Conservation (phyloP, 225 moss, liverwort and hornwort genomes). For the Physcomitrellopsis africana region DNA sequence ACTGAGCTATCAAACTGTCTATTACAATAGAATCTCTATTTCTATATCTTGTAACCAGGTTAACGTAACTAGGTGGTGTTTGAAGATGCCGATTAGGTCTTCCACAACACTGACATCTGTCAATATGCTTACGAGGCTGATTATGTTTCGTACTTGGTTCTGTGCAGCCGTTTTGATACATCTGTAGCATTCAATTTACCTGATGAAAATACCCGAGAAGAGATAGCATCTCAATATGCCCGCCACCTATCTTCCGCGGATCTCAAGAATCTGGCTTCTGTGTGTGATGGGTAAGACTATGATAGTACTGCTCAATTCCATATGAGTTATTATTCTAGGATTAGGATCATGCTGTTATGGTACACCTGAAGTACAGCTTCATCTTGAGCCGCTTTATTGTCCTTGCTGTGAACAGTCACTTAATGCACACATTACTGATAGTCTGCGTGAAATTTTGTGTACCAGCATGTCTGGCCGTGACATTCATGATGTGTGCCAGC, state of each 20-base stretch:
- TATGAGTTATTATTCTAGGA: not conserved
- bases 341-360: not conserved
- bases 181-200: constrained; percentile 77
- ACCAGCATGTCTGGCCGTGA: constrained; percentile 87
- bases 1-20: not conserved
- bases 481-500: constrained; percentile 81
- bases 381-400: constrained; percentile 1
- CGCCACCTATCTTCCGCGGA: constrained; percentile 67
- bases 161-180: constrained; percentile 71
- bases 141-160: constrained; percentile 3
- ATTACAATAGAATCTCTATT: not conserved
- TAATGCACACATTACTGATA: not conserved
- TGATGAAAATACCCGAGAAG: constrained; percentile 72
- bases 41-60: not conserved
- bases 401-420: not conserved
- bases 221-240: constrained; percentile 82
- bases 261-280: constrained; percentile 66
- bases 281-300: constrained; percentile 66
- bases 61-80: too few relatives aligned
- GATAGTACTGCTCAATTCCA: not conserved
- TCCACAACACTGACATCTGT: not conserved
- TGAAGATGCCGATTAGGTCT: too few relatives aligned
- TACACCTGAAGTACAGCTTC: constrained; percentile 7
- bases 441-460: not conserved
- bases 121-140: not conserved